A percentile compares a stretch with the other conserved stretches of the same genome.
Evolutionary conservation across 1,284 basidiomycete species (phyloP).

Genomic region (Cutaneotrichosporon dermatis): DNA sequence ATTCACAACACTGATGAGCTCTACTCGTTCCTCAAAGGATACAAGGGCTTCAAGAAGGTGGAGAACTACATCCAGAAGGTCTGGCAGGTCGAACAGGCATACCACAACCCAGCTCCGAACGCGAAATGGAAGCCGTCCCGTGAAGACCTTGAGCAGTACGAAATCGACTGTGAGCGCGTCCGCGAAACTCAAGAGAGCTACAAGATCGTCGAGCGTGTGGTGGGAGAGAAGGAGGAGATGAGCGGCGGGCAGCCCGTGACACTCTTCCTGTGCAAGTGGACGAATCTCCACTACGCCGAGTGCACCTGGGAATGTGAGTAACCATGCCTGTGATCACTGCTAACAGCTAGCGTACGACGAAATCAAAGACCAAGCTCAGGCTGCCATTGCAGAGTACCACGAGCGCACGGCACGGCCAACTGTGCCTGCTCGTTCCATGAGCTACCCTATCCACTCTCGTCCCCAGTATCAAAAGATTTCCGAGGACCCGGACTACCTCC

Average conservation of each 20-base stretch:
- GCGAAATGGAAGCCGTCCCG: slow-evolving; percentile 62
- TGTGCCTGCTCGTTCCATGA: slow-evolving; percentile 79
- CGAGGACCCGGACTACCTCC: slow-evolving; percentile 86
- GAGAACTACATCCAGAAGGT: slow-evolving; percentile 96
- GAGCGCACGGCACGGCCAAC: slow-evolving; percentile 70
- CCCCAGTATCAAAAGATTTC: slow-evolving; percentile 81
- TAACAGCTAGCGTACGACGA: slow-evolving; percentile 57
- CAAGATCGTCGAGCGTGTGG: slow-evolving; percentile 87
- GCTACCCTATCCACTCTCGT: slow-evolving; percentile 65
- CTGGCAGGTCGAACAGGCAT: slow-evolving; percentile 64
- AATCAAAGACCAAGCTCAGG: slow-evolving; percentile 58
- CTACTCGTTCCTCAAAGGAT: slow-evolving; percentile 73
- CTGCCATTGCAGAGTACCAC: slow-evolving; percentile 76
- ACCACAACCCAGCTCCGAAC: slow-evolving; percentile 53
- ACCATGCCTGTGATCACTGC: neutral
- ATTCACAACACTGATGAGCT: slow-evolving; percentile 95
- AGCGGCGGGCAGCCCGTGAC: slow-evolving; percentile 56
- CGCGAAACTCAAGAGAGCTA: slow-evolving; percentile 85
- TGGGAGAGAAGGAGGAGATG: slow-evolving; percentile 69
- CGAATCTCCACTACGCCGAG: slow-evolving; percentile 83
- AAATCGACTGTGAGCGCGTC: slow-evolving; percentile 83
- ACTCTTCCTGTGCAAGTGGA: slow-evolving; percentile 98
- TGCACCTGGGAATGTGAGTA: slow-evolving; percentile 87
- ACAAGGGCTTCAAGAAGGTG: slow-evolving; percentile 87
- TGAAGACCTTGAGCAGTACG: slow-evolving; percentile 84